Evolutionary conservation across 2,329 filamentous ascomycete genomes (phyloP).

Genomic region (Penicillium sp.): DNA sequence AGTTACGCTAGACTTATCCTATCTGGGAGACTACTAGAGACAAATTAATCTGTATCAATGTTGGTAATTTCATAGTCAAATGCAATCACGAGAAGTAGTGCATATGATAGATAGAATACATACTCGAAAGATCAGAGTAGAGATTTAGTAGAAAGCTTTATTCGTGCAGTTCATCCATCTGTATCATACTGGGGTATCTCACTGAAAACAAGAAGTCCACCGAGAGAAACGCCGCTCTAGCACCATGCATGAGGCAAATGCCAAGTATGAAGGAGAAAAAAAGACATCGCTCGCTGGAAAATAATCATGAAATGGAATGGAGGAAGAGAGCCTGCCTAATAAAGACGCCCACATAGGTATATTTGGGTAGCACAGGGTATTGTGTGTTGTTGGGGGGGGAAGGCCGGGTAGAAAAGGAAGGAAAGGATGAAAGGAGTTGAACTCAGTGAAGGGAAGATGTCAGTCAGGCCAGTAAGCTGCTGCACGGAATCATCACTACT

Average conservation of each 20-base stretch:
- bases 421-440: not conserved
- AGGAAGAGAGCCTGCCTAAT: not conserved
- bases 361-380: not conserved
- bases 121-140: not conserved
- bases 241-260: not conserved
- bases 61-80: not conserved
- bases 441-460: not conserved
- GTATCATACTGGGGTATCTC: constrained; percentile 10
- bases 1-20: not conserved
- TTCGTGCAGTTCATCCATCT: not conserved
- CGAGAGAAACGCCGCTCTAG: constrained; percentile 2
- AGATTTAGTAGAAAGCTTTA: not conserved
- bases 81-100: not conserved
- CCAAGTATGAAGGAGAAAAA: not conserved
- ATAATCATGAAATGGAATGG: not conserved
- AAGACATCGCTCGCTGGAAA: not conserved
- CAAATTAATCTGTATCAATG: not conserved
- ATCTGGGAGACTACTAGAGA: not conserved
- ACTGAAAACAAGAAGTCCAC: not conserved
- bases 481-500: constrained; percentile 11
- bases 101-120: not conserved
- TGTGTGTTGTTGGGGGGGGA: too few species aligned
- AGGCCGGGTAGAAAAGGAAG: not conserved
- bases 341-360: not conserved
- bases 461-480: not conserved